These are phyloP conservation scores for Elongisporangium undulatum DNA, from an alignment of 352 stramenopile species.

Conservation along the genomic window DNA sequence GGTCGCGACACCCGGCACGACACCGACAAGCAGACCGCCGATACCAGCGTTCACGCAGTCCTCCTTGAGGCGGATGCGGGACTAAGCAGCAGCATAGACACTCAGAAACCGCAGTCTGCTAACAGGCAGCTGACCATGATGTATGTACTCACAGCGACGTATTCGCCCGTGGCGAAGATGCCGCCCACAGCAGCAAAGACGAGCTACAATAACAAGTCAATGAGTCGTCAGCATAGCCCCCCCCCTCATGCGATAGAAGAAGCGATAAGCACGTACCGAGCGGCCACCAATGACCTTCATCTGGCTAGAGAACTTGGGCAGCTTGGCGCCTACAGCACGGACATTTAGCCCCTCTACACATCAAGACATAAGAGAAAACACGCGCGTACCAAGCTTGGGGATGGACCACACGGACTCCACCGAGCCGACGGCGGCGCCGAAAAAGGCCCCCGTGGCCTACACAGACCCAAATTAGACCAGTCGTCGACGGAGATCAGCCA, in stretches of 20 bases:
- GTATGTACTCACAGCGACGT: constrained; percentile 24
- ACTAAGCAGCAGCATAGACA: constrained; percentile 9
- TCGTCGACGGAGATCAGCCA: neutral
- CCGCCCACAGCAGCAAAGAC: constrained; percentile 63
- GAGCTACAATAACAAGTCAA: constrained; percentile 27
- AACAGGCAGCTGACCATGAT: neutral
- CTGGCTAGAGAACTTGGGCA: constrained; percentile 79
- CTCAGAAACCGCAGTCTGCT: neutral
- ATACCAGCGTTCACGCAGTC: constrained; percentile 66
- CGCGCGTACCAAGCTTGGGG: constrained; percentile 71
- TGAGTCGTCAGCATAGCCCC: neutral
- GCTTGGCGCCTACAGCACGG: constrained; percentile 42
- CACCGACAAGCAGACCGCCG: constrained; percentile 53
- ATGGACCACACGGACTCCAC: constrained; percentile 87
- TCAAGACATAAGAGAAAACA: neutral
- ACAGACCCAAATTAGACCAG: neutral
- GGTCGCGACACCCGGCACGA: constrained; percentile 69
- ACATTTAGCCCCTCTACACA: neutral
- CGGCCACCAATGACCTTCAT: constrained; percentile 75
- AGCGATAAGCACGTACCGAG: constrained; percentile 36
- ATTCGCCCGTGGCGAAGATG: constrained; percentile 67
- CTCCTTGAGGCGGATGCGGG: constrained; percentile 65
- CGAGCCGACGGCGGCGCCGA: constrained; percentile 62
- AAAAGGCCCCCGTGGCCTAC: constrained; percentile 74
- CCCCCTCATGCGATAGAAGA: neutral